Conservation (phyloP, 176 grass and related monocot species). For the Cocos nucifera region DNA sequence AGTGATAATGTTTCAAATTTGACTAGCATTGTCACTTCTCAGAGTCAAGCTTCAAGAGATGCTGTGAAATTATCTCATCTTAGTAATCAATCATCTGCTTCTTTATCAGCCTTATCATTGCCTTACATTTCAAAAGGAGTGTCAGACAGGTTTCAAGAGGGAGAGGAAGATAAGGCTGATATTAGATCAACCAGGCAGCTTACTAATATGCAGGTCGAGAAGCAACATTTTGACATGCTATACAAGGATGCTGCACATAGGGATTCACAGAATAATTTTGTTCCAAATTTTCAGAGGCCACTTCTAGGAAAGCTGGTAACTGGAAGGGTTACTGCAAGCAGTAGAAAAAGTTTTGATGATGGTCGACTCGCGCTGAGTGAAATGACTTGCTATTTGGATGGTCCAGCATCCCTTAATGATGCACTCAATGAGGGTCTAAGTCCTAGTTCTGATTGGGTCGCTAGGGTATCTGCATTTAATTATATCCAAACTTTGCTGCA, state of each 20-base stretch:
- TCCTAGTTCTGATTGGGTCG: slow-evolving; percentile 88
- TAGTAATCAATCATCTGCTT: slow-evolving; percentile 41
- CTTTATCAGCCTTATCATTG: slow-evolving; percentile 55
- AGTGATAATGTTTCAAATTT: slow-evolving; percentile 65
- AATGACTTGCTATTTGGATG: slow-evolving; percentile 63
- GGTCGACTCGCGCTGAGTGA: slow-evolving; percentile 42
- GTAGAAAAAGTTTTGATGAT: slow-evolving; percentile 71
- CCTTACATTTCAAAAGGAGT: slow-evolving; percentile 56
- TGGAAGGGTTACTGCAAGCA: slow-evolving; percentile 59
- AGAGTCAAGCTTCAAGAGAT: slow-evolving; percentile 43
- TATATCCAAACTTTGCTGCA: slow-evolving; percentile 76
- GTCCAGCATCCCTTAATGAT: slow-evolving; percentile 65
- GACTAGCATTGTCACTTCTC: slow-evolving; percentile 43
- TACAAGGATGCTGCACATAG: slow-evolving; percentile 57
- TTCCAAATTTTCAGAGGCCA: slow-evolving; percentile 97
- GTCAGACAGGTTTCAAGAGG: slow-evolving; percentile 55
- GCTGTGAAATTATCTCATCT: slow-evolving; percentile 69
- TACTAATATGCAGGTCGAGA: slow-evolving; percentile 55
- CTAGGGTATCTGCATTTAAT: slow-evolving; percentile 85
- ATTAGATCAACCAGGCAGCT: slow-evolving; percentile 35
- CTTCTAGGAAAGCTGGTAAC: slow-evolving; percentile 92
- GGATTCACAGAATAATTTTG: slow-evolving; percentile 51
- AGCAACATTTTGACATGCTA: slow-evolving; percentile 51
- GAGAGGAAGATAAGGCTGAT: slow-evolving; percentile 49
- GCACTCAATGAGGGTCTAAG: slow-evolving; percentile 89